Evolutionary conservation across 2,329 filamentous ascomycete species (phyloP), one percentile per base, ranked within the genome.

Genomic region (Diplodia sapinea): DNA sequence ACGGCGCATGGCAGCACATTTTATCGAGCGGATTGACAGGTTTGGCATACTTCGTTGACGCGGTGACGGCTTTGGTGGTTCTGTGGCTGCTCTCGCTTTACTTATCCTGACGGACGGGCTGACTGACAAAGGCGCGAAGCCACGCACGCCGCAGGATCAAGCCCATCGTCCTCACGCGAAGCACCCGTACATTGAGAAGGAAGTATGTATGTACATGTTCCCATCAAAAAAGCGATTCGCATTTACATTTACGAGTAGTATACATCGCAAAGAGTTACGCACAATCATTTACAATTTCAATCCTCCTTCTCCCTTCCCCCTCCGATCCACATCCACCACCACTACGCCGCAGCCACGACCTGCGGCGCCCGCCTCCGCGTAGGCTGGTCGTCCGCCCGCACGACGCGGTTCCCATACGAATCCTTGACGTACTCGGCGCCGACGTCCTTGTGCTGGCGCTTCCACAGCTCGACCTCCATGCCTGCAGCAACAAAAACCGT

Each of bases 391-490:
- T 52, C 40, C 0, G 67, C 67, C 5, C 67, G 38, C 8, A 65
- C 67, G 23, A 68, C 55, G 1, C 54, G 38, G 20, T 65, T 51
- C 11, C 66, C 66, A 9, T 12, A 61, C n/a, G 29, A n/a, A 33
- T 67, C 65, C 56, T 62, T 67, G 17, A 67, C 56, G 5, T 26
- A 50, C 55, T 61, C 47, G 4, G 6, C 50, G n/a, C 20, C 56
- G 15, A 38, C 52, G 7, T 54, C 26, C 55, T 94, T 90, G 67
- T 26, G 17, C 29, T 91, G 88, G 51, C 91, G 89, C 87, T 95
- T 95, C 92, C 92, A 96, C 80, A 95, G 93, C 85, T 96, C 92
- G 33, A 96, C 92, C 79, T 95, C 92, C 59, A 63, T 63, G 6
- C 54, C 31, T 57, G 33, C 33, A 15, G 11, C 23, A 26, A 26